Conservation (phyloP, 371 early-diverging fungal species). For the Dinochytrium kinnereticum region DNA sequence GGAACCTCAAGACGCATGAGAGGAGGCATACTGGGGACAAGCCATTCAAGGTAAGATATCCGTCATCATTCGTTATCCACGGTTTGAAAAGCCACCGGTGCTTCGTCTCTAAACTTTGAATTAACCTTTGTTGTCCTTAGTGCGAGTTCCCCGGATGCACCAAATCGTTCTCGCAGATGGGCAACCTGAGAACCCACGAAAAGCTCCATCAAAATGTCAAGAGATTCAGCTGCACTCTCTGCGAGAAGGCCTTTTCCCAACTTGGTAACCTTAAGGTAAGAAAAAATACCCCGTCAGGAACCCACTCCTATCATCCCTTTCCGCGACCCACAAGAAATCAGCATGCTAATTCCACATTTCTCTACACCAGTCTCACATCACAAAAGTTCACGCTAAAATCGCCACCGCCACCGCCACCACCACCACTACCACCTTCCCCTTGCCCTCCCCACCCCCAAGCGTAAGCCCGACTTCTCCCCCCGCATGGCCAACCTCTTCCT, state of each 20-base stretch:
- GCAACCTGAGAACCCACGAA: slow-evolving; percentile 69
- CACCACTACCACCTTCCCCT: not conserved
- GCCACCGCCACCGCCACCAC: not conserved
- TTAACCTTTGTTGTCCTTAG: not conserved
- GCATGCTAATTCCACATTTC: not conserved
- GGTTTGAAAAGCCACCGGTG: not conserved
- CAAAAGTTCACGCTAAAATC: slow-evolving; percentile 30
- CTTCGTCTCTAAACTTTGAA: not conserved
- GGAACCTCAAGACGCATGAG: slow-evolving; percentile 71
- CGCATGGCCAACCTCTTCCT: slow-evolving; percentile 33
- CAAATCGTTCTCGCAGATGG: slow-evolving; percentile 82
- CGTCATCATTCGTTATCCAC: not conserved
- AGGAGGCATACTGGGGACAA: slow-evolving; percentile 76
- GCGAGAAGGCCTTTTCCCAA: slow-evolving; percentile 78
- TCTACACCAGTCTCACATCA: slow-evolving; percentile 27
- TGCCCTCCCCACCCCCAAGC: not conserved
- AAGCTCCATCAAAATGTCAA: slow-evolving; percentile 50
- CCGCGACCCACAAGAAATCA: too few relatives aligned
- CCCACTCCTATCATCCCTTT: too few relatives aligned
- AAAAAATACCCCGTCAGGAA: too few relatives aligned
- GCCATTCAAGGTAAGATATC: slow-evolving; percentile 62
- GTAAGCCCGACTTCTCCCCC: not conserved
- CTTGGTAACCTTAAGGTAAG: slow-evolving; percentile 74
- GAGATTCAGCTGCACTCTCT: slow-evolving; percentile 53
- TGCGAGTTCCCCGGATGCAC: slow-evolving; percentile 68